A percentile compares a stretch with the other conserved stretches of the same genome.
Conservation (phyloP, 202 grass and related monocot genomes). For the Zoysia matrella region DNA sequence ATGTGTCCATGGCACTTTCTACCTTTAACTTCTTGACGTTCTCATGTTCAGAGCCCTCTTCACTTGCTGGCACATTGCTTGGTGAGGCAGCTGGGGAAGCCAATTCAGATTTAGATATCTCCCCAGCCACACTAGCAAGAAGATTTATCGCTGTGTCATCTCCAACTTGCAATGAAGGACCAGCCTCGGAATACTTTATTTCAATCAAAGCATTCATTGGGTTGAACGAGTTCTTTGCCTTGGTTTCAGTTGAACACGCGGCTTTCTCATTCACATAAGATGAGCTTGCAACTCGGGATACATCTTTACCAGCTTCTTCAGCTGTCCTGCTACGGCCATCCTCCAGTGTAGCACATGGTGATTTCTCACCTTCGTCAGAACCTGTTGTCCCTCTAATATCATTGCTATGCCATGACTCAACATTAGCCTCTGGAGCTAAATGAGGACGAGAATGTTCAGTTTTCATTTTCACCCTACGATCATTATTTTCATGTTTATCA, state of each 20-base stretch:
- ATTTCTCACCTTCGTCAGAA: constrained; percentile 76
- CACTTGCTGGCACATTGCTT: constrained; percentile 47
- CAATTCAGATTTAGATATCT: constrained; percentile 84
- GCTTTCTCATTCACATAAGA: constrained; percentile 66
- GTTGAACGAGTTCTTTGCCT: constrained; percentile 59
- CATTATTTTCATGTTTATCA: constrained; percentile 76
- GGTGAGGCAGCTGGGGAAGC: constrained; percentile 56
- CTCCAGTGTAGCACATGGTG: constrained; percentile 50
- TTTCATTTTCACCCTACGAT: constrained; percentile 68
- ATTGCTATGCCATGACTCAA: constrained; percentile 70
- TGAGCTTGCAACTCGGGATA: constrained; percentile 50
- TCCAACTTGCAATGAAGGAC: constrained; percentile 56
- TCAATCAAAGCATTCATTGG: constrained; percentile 94
- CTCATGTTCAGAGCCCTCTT: constrained; percentile 51
- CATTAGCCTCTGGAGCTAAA: constrained; percentile 59
- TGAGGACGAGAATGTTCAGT: constrained; percentile 53
- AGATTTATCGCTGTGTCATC: constrained; percentile 94
- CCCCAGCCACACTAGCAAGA: constrained; percentile 90
- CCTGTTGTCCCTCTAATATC: constrained; percentile 62
- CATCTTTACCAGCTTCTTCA: constrained; percentile 58
- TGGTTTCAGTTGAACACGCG: constrained; percentile 46
- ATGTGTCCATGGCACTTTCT: constrained; percentile 39
- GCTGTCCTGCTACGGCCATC: constrained; percentile 48
- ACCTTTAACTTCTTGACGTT: constrained; percentile 51
- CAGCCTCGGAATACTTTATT: constrained; percentile 83